phyloP scores from a whole-genome alignment of 108 stramenopile genomes.

The Skeletonema menzelii region DNA sequence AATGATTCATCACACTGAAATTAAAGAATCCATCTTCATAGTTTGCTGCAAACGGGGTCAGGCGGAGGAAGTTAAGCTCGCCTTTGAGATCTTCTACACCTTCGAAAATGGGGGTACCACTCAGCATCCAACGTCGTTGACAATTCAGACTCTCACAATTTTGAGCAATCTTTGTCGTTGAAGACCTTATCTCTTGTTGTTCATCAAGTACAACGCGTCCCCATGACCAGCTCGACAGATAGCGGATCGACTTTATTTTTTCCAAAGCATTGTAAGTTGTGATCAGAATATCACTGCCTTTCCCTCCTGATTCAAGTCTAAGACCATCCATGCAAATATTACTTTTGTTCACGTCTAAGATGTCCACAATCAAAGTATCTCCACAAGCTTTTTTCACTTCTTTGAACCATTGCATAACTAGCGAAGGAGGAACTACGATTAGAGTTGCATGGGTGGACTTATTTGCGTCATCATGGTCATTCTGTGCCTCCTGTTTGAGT shows the following conservation, averaged over 20 bases:
- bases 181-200: slow-evolving; percentile 79
- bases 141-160: slow-evolving; percentile 48
- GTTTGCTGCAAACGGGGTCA: slow-evolving; percentile 75
- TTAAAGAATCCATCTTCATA: slow-evolving; percentile 83
- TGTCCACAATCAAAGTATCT: slow-evolving; percentile 15
- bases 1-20: slow-evolving; percentile 56
- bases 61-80: slow-evolving; percentile 78
- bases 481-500: slow-evolving; percentile 4
- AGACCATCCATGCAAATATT: neutral
- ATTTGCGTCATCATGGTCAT: neutral
- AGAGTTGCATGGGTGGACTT: slow-evolving; percentile 57
- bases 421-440: slow-evolving; percentile 72
- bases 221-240: slow-evolving; percentile 18
- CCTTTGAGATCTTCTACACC: slow-evolving; percentile 76
- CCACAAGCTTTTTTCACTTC: slow-evolving; percentile 55
- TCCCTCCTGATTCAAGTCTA: slow-evolving; percentile 8
- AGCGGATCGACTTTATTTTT: slow-evolving; percentile 6
- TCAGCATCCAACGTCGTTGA: slow-evolving; percentile 73
- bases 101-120: slow-evolving; percentile 78
- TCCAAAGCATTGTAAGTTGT: slow-evolving; percentile 56
- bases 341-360: slow-evolving; percentile 6
- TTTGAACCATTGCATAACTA: slow-evolving; percentile 66
- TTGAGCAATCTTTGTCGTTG: slow-evolving; percentile 70
- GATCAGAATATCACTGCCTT: slow-evolving; percentile 43
- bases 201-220: slow-evolving; percentile 81